These are phyloP conservation scores for Aspergillus spinulosporus DNA, from an alignment of 2,329 filamentous ascomycete genomes.

Conservation along the genomic window DNA sequence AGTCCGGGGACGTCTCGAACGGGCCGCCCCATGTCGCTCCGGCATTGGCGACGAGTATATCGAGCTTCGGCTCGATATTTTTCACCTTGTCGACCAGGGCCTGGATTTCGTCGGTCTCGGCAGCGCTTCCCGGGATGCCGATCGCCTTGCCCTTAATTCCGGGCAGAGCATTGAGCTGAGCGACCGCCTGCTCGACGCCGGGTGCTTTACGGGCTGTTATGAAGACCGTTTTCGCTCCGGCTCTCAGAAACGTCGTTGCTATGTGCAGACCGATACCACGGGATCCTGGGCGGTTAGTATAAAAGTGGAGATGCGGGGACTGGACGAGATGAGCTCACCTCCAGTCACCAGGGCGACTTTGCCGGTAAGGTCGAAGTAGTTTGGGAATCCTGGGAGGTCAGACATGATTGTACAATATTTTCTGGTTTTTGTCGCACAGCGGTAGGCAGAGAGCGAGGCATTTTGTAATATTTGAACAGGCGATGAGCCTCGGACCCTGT, in stretches of 20 bases:
- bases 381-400: slow-evolving; percentile 6
- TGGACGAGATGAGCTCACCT: neutral
- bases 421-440: no score
- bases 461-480: no score
- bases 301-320: neutral
- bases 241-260: slow-evolving; percentile 10
- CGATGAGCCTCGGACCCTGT: no score
- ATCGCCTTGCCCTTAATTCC: slow-evolving; percentile 13
- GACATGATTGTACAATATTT: slow-evolving; percentile 6
- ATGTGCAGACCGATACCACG: slow-evolving; percentile 17
- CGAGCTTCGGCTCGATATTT: slow-evolving; percentile 3
- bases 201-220: slow-evolving; percentile 14
- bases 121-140: slow-evolving; percentile 15
- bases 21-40: slow-evolving; percentile 18
- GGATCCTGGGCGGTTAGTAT: slow-evolving; percentile 3
- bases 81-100: slow-evolving; percentile 9
- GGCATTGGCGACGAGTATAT: slow-evolving; percentile 17
- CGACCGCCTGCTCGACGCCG: slow-evolving; percentile 14
- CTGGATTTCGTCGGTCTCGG: slow-evolving; percentile 15
- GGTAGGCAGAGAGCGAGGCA: no score
- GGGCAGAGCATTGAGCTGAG: slow-evolving; percentile 11
- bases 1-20: slow-evolving; percentile 17
- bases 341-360: slow-evolving; percentile 19
- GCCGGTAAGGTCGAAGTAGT: slow-evolving; percentile 13
- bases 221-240: slow-evolving; percentile 18